Base-by-base conservation (phyloP, 371 early-diverging fungal genomes). In the Nematocida minor region DNA sequence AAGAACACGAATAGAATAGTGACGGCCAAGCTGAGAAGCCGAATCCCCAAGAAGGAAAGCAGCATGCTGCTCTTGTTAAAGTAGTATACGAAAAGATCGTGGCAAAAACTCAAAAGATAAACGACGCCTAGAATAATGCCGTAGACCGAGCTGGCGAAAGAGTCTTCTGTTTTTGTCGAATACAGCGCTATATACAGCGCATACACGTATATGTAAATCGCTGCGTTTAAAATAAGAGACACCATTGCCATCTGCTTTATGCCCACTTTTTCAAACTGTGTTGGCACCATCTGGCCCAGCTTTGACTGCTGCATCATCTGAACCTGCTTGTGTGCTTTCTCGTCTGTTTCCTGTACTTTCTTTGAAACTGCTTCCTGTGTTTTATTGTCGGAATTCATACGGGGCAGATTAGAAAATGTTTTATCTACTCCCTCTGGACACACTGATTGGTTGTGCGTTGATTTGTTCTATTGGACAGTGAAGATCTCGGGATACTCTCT, bases 401-500 rank as follows among this genome's bases (percentile, higher is more conserved):
- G 53, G 63, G 49, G 64, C 22, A 62, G 34, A 14, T 34, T 27
- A n/a, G 6, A 64, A 18, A 18, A 40, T 60, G 46, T 63, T 74
- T 63, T 74, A 64, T 71, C 66, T 64, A 57, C 22, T 11, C 11
- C 22, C 27, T 66, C 6, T 32, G 16, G 32, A n/a, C 40, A 41
- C 7, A 7, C 20, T 31, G 27, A 66, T 74, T 69, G 77, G 51
- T 62, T 16, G 18, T 53, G 40, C 46, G 29, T 11, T 25, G 4
- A 11, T 48, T n/a, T 4, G 34, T 29, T 40, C 14, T 63, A 41
- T 46, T 64, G 32, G 60, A 68, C 41, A 53, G 4, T 74, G 54
- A 60, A 74, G 32, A 74, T 49, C 63, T 74, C 77, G 18, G 77
- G 51, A 36, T 74, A 74, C 55, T 74, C 77, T 38, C 77, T 60